These are phyloP conservation scores for Daldinia grandis DNA, from an alignment of 495 filamentous ascomycete genomes.

Conservation along the genomic window DNA sequence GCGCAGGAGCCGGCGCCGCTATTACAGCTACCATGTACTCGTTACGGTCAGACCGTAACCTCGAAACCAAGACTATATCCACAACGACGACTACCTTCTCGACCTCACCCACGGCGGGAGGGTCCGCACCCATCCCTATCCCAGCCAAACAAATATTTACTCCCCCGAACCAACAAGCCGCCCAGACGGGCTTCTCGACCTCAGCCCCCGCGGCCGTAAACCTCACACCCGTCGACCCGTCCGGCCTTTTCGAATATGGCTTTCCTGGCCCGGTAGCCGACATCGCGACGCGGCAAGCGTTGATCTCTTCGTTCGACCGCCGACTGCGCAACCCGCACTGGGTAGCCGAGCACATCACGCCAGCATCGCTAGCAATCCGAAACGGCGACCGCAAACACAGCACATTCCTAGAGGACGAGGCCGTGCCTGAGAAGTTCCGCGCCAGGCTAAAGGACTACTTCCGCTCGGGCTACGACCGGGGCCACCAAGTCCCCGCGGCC, in stretches of 20 bases:
- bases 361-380: conserved; percentile 75
- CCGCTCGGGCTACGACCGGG: conserved; percentile 95
- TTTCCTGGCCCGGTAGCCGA: conserved; percentile 93
- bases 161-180: conserved; percentile 46
- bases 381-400: conserved; percentile 86
- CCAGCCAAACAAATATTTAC: conserved; percentile 54
- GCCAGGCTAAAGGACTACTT: conserved; percentile 91
- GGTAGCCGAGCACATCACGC: conserved; percentile 98
- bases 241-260: conserved; percentile 94
- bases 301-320: conserved; percentile 89
- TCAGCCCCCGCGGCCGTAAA: conserved; percentile 48
- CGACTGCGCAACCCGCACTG: conserved; percentile 91
- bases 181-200: conserved; percentile 29
- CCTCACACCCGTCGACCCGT: conserved; percentile 74
- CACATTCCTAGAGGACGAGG: conserved; percentile 80
- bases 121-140: conserved; percentile 55
- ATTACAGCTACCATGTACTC: conserved; percentile 78
- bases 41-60: conserved; percentile 60
- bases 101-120: conserved; percentile 39
- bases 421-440: conserved; percentile 85
- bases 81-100: conserved; percentile 53
- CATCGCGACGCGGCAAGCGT: conserved; percentile 73
- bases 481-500: conserved; percentile 95
- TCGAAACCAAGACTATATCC: conserved; percentile 54
- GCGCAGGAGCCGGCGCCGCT: conserved; percentile 88